These are phyloP conservation scores for Adansonia gregorii DNA, from an alignment of 441 rosid genomes.

Conservation along the genomic window DNA sequence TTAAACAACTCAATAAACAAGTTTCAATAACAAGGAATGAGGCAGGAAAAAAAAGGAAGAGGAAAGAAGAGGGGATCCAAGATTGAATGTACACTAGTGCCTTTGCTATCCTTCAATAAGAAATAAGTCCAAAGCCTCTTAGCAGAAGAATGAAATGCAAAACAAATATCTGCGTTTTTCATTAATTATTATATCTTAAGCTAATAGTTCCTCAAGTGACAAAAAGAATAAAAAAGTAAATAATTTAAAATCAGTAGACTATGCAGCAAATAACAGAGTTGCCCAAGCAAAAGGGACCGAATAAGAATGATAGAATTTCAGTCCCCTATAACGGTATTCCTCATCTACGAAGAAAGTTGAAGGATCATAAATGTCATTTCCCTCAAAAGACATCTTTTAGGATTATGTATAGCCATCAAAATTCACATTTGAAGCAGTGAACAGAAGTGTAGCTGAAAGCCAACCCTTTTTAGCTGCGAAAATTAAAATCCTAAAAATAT, in stretches of 20 bases:
- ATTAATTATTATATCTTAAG: too few species aligned
- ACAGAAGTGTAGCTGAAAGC: neutral
- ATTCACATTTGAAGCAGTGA: neutral
- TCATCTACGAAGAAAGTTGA: neutral
- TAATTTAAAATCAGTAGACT: neutral
- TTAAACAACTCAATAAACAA: neutral
- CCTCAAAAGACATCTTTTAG: neutral
- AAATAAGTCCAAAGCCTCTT: neutral
- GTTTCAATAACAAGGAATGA: too few species aligned
- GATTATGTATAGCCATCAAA: neutral
- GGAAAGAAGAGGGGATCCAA: too few species aligned
- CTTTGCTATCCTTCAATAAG: neutral
- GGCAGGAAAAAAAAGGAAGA: too few species aligned
- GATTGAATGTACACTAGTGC: too few species aligned
- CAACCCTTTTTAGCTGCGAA: neutral
- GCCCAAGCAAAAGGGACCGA: neutral
- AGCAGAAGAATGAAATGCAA: too few species aligned
- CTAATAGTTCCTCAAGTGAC: neutral
- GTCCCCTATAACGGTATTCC: neutral
- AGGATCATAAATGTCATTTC: neutral
- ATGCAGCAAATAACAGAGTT: neutral
- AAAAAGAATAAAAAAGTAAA: neutral
- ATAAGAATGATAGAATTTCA: neutral
- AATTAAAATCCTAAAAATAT: neutral
- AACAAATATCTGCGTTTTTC: too few species aligned